A percentile compares a stretch with the other conserved stretches of the same genome.
phyloP scores from a whole-genome alignment of 805 yeast species.

The Brettanomyces bruxellensis region DNA sequence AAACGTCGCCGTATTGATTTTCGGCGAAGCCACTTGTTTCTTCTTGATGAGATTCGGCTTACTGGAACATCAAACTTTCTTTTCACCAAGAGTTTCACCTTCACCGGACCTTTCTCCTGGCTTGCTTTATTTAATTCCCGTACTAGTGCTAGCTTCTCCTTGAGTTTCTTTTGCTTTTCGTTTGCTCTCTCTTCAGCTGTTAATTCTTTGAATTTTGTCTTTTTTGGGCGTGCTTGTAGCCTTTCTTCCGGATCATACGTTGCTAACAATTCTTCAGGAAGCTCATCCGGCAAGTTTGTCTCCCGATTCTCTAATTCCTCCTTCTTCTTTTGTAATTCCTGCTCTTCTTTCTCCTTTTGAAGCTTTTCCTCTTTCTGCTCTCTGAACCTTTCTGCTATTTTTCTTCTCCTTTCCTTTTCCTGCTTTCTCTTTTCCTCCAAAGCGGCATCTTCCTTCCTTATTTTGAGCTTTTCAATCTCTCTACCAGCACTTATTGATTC shows the following conservation, averaged over 20 bases:
- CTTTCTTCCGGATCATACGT: constrained; percentile 11
- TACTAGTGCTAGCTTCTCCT: constrained; percentile 8
- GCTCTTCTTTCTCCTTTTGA: constrained; percentile 9
- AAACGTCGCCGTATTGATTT: constrained; percentile 11
- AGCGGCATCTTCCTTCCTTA: constrained; percentile 10
- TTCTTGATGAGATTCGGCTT: constrained; percentile 13
- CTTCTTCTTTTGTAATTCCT: constrained; percentile 2
- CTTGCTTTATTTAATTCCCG: constrained; percentile 10
- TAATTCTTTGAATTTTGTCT: constrained; percentile 25
- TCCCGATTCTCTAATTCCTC: constrained; percentile 12
- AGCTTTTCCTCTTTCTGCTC: constrained; percentile 25
- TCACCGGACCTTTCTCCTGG: constrained; percentile 33
- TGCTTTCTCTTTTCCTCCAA: constrained; percentile 13
- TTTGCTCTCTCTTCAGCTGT: constrained; percentile 6
- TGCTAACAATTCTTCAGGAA: constrained; percentile 32
- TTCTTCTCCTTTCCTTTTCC: constrained; percentile 27
- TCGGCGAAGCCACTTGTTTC: constrained; percentile 21
- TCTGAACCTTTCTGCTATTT: constrained; percentile 17
- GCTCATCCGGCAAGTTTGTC: constrained; percentile 22
- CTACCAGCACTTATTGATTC: constrained; percentile 21
- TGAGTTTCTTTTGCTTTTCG: constrained; percentile 8
- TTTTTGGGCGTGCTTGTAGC: constrained; percentile 15
- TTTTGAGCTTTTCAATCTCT: constrained; percentile 14
- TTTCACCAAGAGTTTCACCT: constrained; percentile 26
- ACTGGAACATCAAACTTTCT: constrained; percentile 14